Evolutionary conservation across 495 filamentous ascomycete species (phyloP).

Genomic region (Neurospora sp.): DNA sequence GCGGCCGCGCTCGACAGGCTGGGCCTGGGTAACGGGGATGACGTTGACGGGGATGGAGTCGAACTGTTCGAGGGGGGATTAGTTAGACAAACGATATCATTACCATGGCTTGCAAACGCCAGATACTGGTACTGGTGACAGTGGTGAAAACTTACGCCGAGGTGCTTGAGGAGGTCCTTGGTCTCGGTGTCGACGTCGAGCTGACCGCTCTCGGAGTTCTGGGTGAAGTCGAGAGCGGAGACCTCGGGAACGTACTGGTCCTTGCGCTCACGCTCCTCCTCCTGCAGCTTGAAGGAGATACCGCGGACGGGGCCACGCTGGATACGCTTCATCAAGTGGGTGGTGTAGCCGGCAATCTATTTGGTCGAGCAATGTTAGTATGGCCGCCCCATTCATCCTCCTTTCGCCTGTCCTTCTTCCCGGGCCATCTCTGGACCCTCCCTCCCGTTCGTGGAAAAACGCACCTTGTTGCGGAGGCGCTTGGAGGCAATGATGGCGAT

Average conservation of each 20-base stretch:
- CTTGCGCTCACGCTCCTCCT: slow-evolving; percentile 99
- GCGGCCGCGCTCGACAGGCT: slow-evolving; percentile 67
- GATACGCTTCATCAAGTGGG: slow-evolving; percentile 95
- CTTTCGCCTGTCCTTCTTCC: neutral
- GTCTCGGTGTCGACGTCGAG: slow-evolving; percentile 94
- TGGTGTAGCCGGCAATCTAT: slow-evolving; percentile 97
- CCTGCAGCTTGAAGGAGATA: slow-evolving; percentile 99
- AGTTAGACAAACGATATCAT: slow-evolving; percentile 5
- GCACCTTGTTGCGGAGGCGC: slow-evolving; percentile 95
- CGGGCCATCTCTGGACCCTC: neutral
- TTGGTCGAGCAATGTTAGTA: slow-evolving; percentile 5
- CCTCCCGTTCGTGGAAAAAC: neutral
- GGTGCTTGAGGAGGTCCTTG: slow-evolving; percentile 94
- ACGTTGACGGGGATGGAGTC: slow-evolving; percentile 95
- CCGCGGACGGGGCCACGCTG: slow-evolving; percentile 97
- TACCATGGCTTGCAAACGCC: neutral
- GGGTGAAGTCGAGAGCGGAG: slow-evolving; percentile 93
- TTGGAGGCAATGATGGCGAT: slow-evolving; percentile 98
- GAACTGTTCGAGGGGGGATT: slow-evolving; percentile 50
- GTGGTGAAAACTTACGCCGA: slow-evolving; percentile 68
- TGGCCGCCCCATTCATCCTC: neutral
- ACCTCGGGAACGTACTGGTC: slow-evolving; percentile 99
- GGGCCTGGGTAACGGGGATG: slow-evolving; percentile 78
- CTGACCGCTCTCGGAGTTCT: slow-evolving; percentile 79
- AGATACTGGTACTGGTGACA: neutral